Base-by-base conservation (phyloP, 1,284 basidiomycete species). In the Ustilago trichophora region DNA sequence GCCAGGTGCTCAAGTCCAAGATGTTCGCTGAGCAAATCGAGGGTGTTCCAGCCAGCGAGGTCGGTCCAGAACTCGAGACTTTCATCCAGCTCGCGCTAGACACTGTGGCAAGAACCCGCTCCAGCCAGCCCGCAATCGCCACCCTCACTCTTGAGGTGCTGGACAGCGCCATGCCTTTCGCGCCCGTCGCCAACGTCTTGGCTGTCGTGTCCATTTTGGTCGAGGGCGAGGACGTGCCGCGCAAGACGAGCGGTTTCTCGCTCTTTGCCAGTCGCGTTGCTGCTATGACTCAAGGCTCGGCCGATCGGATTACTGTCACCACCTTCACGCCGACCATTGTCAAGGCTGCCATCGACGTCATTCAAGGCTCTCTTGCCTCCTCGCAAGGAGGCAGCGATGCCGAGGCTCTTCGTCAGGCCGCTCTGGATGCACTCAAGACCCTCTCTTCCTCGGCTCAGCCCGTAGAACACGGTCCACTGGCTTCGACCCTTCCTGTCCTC, bases 361-460 rank as follows among this genome's bases (percentile, higher is more conserved):
- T 70, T 10, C 48, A 51, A 26, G 18, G 44, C 11, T 70, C 67
- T 2, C 49, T 57, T 18, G 27, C 51, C 38, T 22, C 40, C 6
- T 40, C 26, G 36, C 22, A 34, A 10, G 38, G 52, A 22, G 45
- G 65, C 36, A 50, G 44, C 49, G 67, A 65, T 15, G 42, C 36
- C 25, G 49, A 49, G 9, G 38, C 45, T 11, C 53, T 75, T 18
- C 60, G 66, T 9, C 48, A 67, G 22, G 48, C 62, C 9, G 75
- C 75, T 26, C 47, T 79, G 27, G 52, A 63, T 15, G 66, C 72
- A 4, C 60, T 79, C 49, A 62, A 65, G 52, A 60, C 65, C 2
- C 24, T 74, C 15, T 38, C 68, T 11, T 50, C 56, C 1, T 44
- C 57, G 4, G 59, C 58, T 15, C 38, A 51, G 32, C 35, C 53